Percentiles rank a stretch among this genome's conserved stretches.
These are phyloP conservation scores for Podospora sp. DNA, from an alignment of 495 filamentous ascomycete species.

Conservation along the genomic window DNA sequence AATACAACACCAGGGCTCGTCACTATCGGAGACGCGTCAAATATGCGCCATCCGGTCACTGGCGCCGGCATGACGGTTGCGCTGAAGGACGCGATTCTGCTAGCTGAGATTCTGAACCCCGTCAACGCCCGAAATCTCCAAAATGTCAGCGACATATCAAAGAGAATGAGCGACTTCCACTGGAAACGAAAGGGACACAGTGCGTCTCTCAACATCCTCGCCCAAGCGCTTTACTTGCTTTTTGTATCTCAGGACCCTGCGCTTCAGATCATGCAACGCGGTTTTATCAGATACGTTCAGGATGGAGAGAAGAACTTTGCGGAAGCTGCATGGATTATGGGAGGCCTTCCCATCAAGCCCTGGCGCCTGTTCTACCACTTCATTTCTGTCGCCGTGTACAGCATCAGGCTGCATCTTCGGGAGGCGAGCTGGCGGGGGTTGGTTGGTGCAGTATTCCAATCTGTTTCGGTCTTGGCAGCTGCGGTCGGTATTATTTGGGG, in stretches of 20 bases:
- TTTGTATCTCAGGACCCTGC: slow-evolving; percentile 18
- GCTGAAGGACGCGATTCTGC: slow-evolving; percentile 21
- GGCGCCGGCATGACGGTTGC: slow-evolving; percentile 26
- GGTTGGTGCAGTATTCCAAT: slow-evolving; percentile 3
- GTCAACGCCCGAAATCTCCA: slow-evolving; percentile 1
- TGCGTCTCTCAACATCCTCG: slow-evolving; percentile 24
- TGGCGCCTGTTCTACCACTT: slow-evolving; percentile 23
- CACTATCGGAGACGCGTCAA: slow-evolving; percentile 21
- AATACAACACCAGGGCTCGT: slow-evolving; percentile 19
- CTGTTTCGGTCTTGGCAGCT: slow-evolving; percentile 9
- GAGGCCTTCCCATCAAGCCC: slow-evolving; percentile 10
- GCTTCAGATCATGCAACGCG: slow-evolving; percentile 24
- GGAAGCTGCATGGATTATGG: slow-evolving; percentile 25
- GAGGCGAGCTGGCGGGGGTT: neutral
- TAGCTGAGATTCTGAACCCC: slow-evolving; percentile 3
- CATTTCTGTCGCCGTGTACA: slow-evolving; percentile 21
- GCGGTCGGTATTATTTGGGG: slow-evolving; percentile 24
- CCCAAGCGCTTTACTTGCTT: slow-evolving; percentile 23
- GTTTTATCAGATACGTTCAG: slow-evolving; percentile 24
- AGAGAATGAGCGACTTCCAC: slow-evolving; percentile 14
- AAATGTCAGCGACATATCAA: neutral
- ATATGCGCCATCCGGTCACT: slow-evolving; percentile 28
- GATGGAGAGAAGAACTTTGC: slow-evolving; percentile 23
- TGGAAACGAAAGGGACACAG: slow-evolving; percentile 23
- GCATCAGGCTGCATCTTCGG: slow-evolving; percentile 19